Evolutionary conservation across 1,139 yeast genomes (phyloP).

Genomic region (Yarrowia galli): DNA sequence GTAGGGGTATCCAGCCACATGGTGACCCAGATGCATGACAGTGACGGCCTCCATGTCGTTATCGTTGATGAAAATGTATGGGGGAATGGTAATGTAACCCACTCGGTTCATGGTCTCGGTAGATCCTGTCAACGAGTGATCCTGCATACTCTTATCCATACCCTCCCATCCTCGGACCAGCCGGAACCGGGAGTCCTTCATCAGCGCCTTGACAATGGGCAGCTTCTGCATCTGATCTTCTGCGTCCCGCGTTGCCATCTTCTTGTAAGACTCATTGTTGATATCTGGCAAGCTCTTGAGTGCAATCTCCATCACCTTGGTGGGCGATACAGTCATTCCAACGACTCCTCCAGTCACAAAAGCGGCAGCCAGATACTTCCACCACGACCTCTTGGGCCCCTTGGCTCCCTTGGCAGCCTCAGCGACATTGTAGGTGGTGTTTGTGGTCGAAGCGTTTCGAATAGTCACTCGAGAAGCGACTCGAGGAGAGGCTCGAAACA

Average conservation of each 20-base stretch:
- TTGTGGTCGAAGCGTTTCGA: conserved; percentile 12
- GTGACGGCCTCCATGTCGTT: conserved; percentile 64
- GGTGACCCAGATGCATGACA: conserved; percentile 79
- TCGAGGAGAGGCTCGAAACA: neutral
- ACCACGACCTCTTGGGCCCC: conserved; percentile 11
- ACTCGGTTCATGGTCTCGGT: conserved; percentile 60
- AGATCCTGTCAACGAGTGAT: conserved; percentile 48
- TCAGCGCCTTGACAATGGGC: conserved; percentile 60
- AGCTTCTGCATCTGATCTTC: conserved; percentile 57
- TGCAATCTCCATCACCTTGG: conserved; percentile 32
- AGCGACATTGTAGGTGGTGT: conserved; percentile 16
- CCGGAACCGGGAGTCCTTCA: conserved; percentile 55
- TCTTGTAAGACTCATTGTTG: conserved; percentile 17
- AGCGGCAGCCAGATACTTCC: conserved; percentile 34
- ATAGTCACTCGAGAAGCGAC: neutral
- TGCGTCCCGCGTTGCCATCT: conserved; percentile 30
- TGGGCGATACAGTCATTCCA: conserved; percentile 33
- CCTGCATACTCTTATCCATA: conserved; percentile 50
- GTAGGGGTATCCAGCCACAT: conserved; percentile 85
- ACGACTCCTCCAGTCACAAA: conserved; percentile 26
- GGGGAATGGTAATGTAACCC: conserved; percentile 81
- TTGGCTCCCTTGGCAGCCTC: neutral
- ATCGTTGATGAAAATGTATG: conserved; percentile 69
- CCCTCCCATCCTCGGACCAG: conserved; percentile 67
- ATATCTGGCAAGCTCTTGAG: conserved; percentile 28